Conservation (phyloP, 345 rosid genomes). For the Salix purpurea region DNA sequence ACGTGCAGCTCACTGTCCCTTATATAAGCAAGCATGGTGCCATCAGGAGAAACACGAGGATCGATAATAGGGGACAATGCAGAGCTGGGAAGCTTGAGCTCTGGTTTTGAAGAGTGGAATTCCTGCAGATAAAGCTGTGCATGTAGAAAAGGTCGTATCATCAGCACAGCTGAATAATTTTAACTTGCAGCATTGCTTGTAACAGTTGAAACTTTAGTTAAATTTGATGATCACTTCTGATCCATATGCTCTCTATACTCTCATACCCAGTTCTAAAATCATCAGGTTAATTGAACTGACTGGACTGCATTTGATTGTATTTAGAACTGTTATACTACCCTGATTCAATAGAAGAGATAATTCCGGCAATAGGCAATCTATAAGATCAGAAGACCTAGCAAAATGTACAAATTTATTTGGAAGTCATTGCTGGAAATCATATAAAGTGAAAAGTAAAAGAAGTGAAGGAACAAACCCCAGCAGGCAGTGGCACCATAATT, state of each 20-base stretch:
- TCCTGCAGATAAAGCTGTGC: slow-evolving; percentile 81
- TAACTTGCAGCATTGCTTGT: background rate
- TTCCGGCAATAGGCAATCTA: background rate
- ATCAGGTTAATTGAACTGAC: background rate
- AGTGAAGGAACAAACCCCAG: slow-evolving; percentile 61
- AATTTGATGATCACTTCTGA: background rate
- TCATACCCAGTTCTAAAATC: background rate
- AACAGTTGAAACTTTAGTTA: background rate
- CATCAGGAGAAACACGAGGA: slow-evolving; percentile 86
- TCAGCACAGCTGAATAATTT: background rate
- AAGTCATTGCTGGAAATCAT: background rate
- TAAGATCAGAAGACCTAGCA: background rate
- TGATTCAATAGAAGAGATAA: background rate
- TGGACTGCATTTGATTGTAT: background rate
- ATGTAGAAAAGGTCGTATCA: slow-evolving; percentile 8
- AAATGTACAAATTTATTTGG: background rate
- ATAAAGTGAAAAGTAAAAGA: background rate
- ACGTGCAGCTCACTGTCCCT: slow-evolving; percentile 73
- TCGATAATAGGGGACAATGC: slow-evolving; percentile 65
- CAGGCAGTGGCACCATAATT: slow-evolving; percentile 87
- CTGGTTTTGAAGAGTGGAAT: slow-evolving; percentile 55
- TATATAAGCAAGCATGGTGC: slow-evolving; percentile 68
- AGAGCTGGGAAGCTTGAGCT: slow-evolving; percentile 64
- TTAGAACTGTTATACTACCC: background rate
- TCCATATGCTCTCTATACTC: background rate